A percentile compares a stretch with the other conserved stretches of the same genome.
These are phyloP conservation scores for Aspergillus haitiensis DNA, from an alignment of 495 filamentous ascomycete species.

Conservation along the genomic window DNA sequence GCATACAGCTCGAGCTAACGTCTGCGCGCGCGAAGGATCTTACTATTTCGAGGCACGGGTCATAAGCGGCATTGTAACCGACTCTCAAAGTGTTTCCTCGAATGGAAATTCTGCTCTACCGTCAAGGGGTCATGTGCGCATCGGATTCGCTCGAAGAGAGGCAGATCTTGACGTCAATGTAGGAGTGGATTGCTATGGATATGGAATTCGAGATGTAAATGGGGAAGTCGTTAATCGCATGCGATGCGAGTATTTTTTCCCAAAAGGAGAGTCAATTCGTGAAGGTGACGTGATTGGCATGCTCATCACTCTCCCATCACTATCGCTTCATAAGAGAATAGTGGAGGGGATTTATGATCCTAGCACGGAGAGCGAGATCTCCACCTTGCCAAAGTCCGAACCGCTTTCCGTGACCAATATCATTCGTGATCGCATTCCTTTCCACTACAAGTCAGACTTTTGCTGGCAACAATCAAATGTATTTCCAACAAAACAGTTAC, in stretches of 20 bases:
- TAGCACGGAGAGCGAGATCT: conserved; percentile 58
- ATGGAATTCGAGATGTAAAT: conserved; percentile 83
- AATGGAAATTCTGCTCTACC: conserved; percentile 37
- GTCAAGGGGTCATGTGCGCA: conserved; percentile 73
- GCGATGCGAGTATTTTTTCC: conserved; percentile 83
- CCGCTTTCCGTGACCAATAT: conserved; percentile 60
- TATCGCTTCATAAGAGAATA: conserved; percentile 82
- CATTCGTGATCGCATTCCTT: conserved; percentile 90
- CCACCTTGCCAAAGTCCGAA: conserved; percentile 17
- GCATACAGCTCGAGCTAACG: conserved; percentile 70
- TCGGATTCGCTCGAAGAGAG: conserved; percentile 89
- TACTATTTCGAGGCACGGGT: conserved; percentile 95
- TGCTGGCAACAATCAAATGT: conserved; percentile 97
- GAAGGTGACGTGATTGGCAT: conserved; percentile 96
- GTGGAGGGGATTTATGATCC: conserved; percentile 85
- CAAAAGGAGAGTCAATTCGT: conserved; percentile 62
- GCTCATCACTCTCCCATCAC: conserved; percentile 84
- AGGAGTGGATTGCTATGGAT: conserved; percentile 94
- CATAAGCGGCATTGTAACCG: conserved; percentile 60
- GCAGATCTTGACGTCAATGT: conserved; percentile 90
- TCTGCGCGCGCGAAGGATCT: conserved; percentile 84
- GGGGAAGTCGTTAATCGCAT: conserved; percentile 94
- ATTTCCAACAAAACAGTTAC: conserved; percentile 81
- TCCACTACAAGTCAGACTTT: conserved; percentile 86
- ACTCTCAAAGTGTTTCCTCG: conserved; percentile 23